Conservation (phyloP, 139 green algal genomes). For the Coelastrella sp. region DNA sequence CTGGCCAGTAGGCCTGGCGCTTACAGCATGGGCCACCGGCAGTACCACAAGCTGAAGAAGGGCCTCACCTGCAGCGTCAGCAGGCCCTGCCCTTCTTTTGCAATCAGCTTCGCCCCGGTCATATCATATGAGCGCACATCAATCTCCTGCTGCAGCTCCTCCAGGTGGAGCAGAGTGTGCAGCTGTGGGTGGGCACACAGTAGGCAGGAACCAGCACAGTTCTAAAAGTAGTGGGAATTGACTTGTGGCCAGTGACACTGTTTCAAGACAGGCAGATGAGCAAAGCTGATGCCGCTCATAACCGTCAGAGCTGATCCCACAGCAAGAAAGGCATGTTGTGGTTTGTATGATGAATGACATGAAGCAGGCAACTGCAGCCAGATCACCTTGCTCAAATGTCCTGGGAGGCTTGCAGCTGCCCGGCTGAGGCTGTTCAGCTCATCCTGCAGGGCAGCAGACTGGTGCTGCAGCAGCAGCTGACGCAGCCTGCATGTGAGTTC, state of each 20-base stretch:
- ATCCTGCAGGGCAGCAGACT: neutral
- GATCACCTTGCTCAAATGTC: neutral
- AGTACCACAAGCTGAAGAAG: neutral
- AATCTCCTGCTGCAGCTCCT: slow-evolving; percentile 66
- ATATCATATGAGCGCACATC: slow-evolving; percentile 64
- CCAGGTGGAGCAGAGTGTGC: slow-evolving; percentile 51
- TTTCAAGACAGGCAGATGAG: neutral
- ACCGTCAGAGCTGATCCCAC: too few relatives aligned
- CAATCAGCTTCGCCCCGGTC: neutral
- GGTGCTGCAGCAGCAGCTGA: neutral
- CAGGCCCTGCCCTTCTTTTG: neutral
- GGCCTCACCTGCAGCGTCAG: slow-evolving; percentile 16
- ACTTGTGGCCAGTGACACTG: too few relatives aligned
- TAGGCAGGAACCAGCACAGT: neutral
- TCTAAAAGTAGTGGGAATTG: neutral
- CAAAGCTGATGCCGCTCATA: too few relatives aligned
- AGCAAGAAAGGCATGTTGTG: too few relatives aligned
- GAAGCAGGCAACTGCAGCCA: neutral
- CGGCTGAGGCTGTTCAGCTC: neutral
- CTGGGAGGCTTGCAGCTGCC: neutral
- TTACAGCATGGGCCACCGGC: too few relatives aligned
- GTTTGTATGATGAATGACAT: neutral
- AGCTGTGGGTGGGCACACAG: neutral
- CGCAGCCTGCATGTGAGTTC: neutral
- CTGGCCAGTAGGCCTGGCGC: too few relatives aligned